Conservation (phyloP, 495 filamentous ascomycete genomes). For the Neurospora discreta region DNA sequence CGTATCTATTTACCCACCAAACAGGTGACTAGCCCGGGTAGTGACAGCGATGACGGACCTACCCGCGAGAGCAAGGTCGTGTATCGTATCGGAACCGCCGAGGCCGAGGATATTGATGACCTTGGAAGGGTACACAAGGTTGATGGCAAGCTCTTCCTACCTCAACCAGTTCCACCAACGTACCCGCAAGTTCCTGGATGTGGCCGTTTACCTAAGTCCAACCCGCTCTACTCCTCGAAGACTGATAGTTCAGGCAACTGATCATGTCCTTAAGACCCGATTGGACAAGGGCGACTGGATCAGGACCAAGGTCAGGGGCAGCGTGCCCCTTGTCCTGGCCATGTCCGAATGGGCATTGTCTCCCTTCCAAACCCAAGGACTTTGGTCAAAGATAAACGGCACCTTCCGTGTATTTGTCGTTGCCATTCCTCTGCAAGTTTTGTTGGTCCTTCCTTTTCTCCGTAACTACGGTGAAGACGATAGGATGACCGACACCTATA, state of each 20-base stretch:
- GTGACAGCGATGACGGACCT: background rate
- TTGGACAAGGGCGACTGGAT: background rate
- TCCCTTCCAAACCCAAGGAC: background rate
- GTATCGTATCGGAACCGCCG: background rate
- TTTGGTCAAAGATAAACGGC: background rate
- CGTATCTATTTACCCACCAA: background rate
- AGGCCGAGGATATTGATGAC: background rate
- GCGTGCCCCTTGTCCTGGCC: background rate
- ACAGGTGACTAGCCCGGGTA: background rate
- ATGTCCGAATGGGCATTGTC: background rate
- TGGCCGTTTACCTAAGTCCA: background rate
- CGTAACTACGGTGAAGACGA: background rate
- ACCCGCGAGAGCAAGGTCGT: background rate
- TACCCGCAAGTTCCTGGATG: background rate
- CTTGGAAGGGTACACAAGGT: background rate
- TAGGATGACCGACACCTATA: background rate
- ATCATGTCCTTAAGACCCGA: background rate
- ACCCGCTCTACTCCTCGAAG: background rate
- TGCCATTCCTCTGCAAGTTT: background rate
- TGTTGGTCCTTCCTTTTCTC: background rate
- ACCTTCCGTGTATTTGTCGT: background rate
- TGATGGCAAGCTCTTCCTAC: background rate
- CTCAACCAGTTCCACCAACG: background rate
- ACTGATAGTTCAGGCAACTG: background rate
- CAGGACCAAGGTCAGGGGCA: background rate